Conservation (phyloP, 2,329 filamentous ascomycete genomes). For the Trichoderma sp. region DNA sequence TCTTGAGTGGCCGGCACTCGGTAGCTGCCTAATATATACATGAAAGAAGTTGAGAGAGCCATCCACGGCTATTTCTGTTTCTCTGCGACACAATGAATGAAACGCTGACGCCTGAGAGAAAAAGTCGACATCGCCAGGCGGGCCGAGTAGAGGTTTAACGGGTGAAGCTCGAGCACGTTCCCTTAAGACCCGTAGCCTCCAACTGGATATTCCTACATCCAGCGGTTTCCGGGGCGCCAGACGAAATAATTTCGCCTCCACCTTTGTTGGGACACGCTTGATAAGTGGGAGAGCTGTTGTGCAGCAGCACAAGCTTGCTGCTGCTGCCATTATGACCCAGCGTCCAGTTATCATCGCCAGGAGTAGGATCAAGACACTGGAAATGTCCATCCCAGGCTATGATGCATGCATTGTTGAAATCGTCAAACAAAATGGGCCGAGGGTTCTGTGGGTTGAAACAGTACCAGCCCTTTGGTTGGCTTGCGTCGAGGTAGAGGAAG, state of each 20-base stretch:
- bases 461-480: slow-evolving; percentile 29
- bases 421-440: slow-evolving; percentile 29
- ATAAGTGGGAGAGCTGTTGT: slow-evolving; percentile 27
- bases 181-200: slow-evolving; percentile 27
- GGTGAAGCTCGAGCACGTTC: slow-evolving; percentile 25
- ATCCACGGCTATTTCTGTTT: neutral
- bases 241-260: slow-evolving; percentile 27
- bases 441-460: slow-evolving; percentile 29
- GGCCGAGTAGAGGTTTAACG: neutral
- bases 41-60: neutral
- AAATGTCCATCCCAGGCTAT: slow-evolving; percentile 27
- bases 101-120: too few species aligned
- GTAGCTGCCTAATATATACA: slow-evolving; percentile 3
- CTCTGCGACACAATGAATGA: neutral
- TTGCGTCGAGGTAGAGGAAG: slow-evolving; percentile 28
- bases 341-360: slow-evolving; percentile 30
- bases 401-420: slow-evolving; percentile 34
- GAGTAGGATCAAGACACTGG: slow-evolving; percentile 34
- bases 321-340: slow-evolving; percentile 25
- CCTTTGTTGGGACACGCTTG: slow-evolving; percentile 27
- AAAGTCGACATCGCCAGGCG: neutral
- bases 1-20: neutral
- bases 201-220: slow-evolving; percentile 28
- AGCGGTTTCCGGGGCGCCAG: slow-evolving; percentile 21
- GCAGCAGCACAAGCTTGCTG: slow-evolving; percentile 25